These are phyloP conservation scores for Arthonia radiata DNA, from an alignment of 495 filamentous ascomycete species.

Conservation along the genomic window DNA sequence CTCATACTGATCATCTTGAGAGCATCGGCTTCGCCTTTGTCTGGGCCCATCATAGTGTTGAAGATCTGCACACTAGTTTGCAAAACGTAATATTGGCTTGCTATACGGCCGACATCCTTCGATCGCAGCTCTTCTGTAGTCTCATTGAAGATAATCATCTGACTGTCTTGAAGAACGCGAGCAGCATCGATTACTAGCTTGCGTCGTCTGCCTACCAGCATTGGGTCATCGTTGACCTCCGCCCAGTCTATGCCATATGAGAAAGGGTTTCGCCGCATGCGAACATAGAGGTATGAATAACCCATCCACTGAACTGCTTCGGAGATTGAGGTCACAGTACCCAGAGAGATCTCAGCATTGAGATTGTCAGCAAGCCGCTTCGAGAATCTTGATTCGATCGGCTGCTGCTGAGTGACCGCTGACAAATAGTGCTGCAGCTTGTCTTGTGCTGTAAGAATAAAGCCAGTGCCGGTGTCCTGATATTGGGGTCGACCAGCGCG, in stretches of 20 bases:
- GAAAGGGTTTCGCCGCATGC: slow-evolving; percentile 78
- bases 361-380: slow-evolving; percentile 81
- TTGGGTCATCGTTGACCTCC: slow-evolving; percentile 70
- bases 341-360: slow-evolving; percentile 83
- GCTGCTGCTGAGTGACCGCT: slow-evolving; percentile 83
- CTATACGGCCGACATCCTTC: slow-evolving; percentile 89
- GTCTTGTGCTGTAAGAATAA: slow-evolving; percentile 87
- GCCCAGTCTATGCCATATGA: slow-evolving; percentile 89
- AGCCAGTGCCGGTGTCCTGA: slow-evolving; percentile 83
- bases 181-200: slow-evolving; percentile 75
- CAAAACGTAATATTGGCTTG: slow-evolving; percentile 87
- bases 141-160: slow-evolving; percentile 98
- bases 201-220: slow-evolving; percentile 54
- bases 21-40: slow-evolving; percentile 65
- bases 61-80: slow-evolving; percentile 87
- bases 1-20: slow-evolving; percentile 88
- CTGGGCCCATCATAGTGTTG: slow-evolving; percentile 68
- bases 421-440: slow-evolving; percentile 78
- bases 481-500: slow-evolving; percentile 94
- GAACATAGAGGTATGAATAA: slow-evolving; percentile 90
- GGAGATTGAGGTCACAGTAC: slow-evolving; percentile 81
- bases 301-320: slow-evolving; percentile 94
- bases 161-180: slow-evolving; percentile 57
- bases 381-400: slow-evolving; percentile 86
- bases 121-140: slow-evolving; percentile 67